These are phyloP conservation scores for Trichoderma asperelloides DNA, from an alignment of 495 filamentous ascomycete species.

Conservation along the genomic window DNA sequence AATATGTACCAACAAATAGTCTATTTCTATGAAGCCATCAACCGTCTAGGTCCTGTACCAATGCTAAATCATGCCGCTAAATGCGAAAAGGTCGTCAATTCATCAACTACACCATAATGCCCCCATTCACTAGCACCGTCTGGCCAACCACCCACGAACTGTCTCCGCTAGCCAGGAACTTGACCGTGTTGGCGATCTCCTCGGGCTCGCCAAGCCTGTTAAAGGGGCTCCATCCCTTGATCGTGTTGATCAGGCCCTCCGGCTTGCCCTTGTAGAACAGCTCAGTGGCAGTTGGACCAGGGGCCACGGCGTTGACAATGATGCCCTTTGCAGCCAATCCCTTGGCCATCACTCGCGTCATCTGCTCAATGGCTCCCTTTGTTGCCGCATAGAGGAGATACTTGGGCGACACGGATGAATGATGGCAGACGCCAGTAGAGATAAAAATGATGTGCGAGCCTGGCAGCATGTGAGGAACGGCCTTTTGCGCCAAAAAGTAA, in stretches of 20 bases:
- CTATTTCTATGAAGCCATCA: too few relatives aligned
- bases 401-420: constrained; percentile 39
- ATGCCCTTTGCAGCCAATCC: constrained; percentile 52
- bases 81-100: background rate
- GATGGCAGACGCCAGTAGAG: constrained; percentile 41
- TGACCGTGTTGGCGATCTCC: constrained; percentile 51
- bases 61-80: background rate
- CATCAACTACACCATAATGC: constrained; percentile 25
- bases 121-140: constrained; percentile 53
- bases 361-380: constrained; percentile 53
- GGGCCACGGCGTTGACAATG: constrained; percentile 54
- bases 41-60: background rate
- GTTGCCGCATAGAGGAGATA: constrained; percentile 55
- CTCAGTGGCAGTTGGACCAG: constrained; percentile 54
- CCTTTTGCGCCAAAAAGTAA: constrained; percentile 55
- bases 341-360: constrained; percentile 47
- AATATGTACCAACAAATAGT: too few relatives aligned
- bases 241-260: constrained; percentile 45
- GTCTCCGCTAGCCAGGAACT: constrained; percentile 41
- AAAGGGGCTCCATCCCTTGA: constrained; percentile 45
- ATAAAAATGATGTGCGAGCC: constrained; percentile 54
- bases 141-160: constrained; percentile 61
- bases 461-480: constrained; percentile 49
- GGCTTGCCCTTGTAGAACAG: constrained; percentile 55
- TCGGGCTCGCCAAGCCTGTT: constrained; percentile 48